Evolutionary conservation across 441 rosid species (phyloP), one percentile per base, ranked within the genome.

Genomic region (Arabidopsis hybrid): DNA sequence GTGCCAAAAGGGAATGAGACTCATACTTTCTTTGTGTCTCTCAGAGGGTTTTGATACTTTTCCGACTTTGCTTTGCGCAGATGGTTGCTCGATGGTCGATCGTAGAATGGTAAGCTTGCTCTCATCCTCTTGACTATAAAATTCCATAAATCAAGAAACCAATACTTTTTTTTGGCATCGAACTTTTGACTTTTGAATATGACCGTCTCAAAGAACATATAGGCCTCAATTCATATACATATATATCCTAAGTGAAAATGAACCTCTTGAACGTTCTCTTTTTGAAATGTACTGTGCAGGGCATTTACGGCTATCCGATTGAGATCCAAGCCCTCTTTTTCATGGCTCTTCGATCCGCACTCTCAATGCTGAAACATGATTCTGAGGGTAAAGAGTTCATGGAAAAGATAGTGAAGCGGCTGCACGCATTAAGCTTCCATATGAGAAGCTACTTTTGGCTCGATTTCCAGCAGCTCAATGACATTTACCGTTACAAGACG

Each of bases 291-390:
- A 38, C 32, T 56, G 11, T 39, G 45, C 32, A 76, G 79, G 79
- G 79, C 2, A 65, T 76, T 18, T 71, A 77, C 39, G 76, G 76
- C 1, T 71, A 77, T 47, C 76, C 80, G 34, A 77, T 77, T 0
- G 80, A 77, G 61, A 77, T 77, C n/a, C 80, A 77, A 71, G 80
- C 80, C 2, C 76, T 77, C 34, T 77, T 77, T 38, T 71, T 71
- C 63, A 77, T 77, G 80, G 77, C 80, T 21, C 68, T 77, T 0
- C 60, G 72, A 17, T 71, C 67, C 18, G 80, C 80, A 50, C 53
- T 77, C 67, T 57, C 76, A 7, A 56, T 77, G 67, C 50, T 77
- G 9, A 70, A 71, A 34, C 76, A 71, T 21, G 80, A 65, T 49
- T 9, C 67, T 0, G 72, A 77, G 53, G 80, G 80, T 7, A 77